Evolutionary conservation across 1,284 basidiomycete species (phyloP), one percentile per base, ranked within the genome.

Genomic region (Ceratobasidium sp.): DNA sequence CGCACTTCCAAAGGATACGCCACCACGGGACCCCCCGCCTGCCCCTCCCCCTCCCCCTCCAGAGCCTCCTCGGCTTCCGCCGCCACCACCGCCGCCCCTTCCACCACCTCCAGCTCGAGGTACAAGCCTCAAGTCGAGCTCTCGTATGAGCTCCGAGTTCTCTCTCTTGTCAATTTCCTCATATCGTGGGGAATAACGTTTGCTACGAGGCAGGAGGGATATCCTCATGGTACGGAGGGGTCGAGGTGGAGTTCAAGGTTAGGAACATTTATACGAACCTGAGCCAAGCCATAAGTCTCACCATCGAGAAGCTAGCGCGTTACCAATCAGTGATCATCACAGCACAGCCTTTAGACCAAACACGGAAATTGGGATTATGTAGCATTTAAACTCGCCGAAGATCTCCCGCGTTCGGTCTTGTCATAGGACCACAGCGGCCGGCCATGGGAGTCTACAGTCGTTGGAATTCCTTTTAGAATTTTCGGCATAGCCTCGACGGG

Each of bases 121-220:
- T 13, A 73, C 57, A n/a, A 73, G 34, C 32, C 37, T 73, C 69
- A 62, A 62, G 11, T 69, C 56, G 67, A 69, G 32, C 25, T 73
- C 69, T 17, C 57, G 22, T 17, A 62, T 29, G 15, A 73, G 59
- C 34, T 73, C 69, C 25, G 37, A n/a, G 46, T 73, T 73, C 22
- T 73, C 57, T 43, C 69, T 17, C 19, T 37, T 62, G 57, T 73
- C 69, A 8, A 73, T 37, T 25, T 73, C 69, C n/a, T 73, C 69
- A 69, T 54, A 13, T 44, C 54, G 29, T 46, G 52, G 52, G 25
- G 15, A 17, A 34, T 59, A 61, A 17, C 68, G 52, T 71, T 61
- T 71, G 13, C 43, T 43, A 61, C 11, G 7, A 2, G 56, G 54
- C 37, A 37, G 37, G 2, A 71, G 19, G 2, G 68, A 71, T 32